Percentiles rank a stretch among this genome's conserved stretches.
Evolutionary conservation across 768 basidiomycete genomes (phyloP).

Genomic region (Favolaschia claudopus): DNA sequence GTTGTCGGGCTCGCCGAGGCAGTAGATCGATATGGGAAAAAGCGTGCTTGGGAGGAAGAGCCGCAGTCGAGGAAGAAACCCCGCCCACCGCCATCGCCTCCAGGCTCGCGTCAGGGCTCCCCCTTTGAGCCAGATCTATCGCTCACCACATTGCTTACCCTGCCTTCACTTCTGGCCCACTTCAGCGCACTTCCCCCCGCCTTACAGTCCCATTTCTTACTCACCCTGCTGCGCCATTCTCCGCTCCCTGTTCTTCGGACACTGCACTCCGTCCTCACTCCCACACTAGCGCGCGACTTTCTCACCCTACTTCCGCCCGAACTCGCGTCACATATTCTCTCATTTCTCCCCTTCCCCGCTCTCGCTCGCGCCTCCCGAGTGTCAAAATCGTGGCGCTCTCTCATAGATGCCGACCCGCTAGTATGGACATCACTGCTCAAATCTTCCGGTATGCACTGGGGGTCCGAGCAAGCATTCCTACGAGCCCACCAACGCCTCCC

Average conservation of each 20-base stretch:
- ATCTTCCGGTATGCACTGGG: slow-evolving; percentile 32
- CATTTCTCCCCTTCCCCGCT: slow-evolving; percentile 81
- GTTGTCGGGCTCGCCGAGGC: slow-evolving; percentile 78
- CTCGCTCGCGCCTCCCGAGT: slow-evolving; percentile 90
- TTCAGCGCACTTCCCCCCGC: slow-evolving; percentile 82
- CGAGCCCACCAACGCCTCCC: slow-evolving; percentile 69
- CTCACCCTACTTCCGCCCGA: slow-evolving; percentile 91
- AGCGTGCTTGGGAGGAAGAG: slow-evolving; percentile 49
- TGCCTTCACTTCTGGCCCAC: slow-evolving; percentile 83
- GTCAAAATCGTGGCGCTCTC: slow-evolving; percentile 87
- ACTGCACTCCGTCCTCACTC: slow-evolving; percentile 86
- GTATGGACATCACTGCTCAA: slow-evolving; percentile 91
- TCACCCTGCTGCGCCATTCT: slow-evolving; percentile 91
- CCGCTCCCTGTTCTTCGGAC: slow-evolving; percentile 91
- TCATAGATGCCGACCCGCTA: slow-evolving; percentile 89
- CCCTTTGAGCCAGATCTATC: slow-evolving; percentile 85
- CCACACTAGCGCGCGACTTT: slow-evolving; percentile 94
- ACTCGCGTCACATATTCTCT: slow-evolving; percentile 87
- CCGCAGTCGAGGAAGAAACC: slow-evolving; percentile 81
- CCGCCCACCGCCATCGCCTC: slow-evolving; percentile 83
- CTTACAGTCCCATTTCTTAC: slow-evolving; percentile 92
- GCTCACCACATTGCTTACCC: slow-evolving; percentile 83
- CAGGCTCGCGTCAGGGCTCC: slow-evolving; percentile 70
- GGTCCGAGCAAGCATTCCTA: slow-evolving; percentile 30
- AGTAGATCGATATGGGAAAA: slow-evolving; percentile 88